phyloP scores from a whole-genome alignment of 768 basidiomycete species.

The Cystofilobasidium capitatum region DNA sequence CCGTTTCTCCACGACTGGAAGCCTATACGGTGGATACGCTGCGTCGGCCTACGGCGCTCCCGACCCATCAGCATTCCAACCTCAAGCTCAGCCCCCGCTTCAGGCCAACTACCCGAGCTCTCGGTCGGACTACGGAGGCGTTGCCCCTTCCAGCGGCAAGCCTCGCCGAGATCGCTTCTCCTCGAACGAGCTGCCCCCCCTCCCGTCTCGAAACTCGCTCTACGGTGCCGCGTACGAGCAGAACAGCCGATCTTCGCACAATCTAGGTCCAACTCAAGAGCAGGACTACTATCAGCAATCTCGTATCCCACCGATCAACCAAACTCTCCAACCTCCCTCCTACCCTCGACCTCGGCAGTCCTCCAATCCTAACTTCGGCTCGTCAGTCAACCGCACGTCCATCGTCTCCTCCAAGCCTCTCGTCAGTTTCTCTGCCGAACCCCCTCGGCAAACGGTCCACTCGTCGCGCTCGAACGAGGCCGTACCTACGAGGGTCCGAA shows the following conservation, averaged over 20 bases:
- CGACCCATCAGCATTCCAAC: neutral
- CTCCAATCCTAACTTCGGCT: neutral
- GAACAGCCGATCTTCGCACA: neutral
- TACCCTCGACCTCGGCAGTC: neutral
- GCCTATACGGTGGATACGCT: conserved; percentile 16
- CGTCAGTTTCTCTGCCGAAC: neutral
- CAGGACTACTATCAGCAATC: conserved; percentile 2
- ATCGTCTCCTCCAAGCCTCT: neutral
- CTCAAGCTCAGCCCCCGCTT: neutral
- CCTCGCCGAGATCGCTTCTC: neutral
- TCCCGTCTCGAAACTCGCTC: neutral
- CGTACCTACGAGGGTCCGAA: neutral
- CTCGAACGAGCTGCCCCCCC: neutral
- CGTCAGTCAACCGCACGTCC: neutral
- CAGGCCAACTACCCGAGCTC: neutral
- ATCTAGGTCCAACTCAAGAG: neutral
- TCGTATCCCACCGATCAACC: neutral
- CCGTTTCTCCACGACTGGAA: conserved; percentile 1
- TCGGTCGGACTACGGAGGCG: conserved; percentile 21
- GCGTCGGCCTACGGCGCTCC: conserved; percentile 21
- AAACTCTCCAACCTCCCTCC: neutral
- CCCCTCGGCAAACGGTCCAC: neutral
- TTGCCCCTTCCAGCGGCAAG: neutral
- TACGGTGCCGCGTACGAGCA: neutral
- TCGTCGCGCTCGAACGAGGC: neutral